Conservation (phyloP, 306 rosid species). For the Vachellia collinsii region DNA sequence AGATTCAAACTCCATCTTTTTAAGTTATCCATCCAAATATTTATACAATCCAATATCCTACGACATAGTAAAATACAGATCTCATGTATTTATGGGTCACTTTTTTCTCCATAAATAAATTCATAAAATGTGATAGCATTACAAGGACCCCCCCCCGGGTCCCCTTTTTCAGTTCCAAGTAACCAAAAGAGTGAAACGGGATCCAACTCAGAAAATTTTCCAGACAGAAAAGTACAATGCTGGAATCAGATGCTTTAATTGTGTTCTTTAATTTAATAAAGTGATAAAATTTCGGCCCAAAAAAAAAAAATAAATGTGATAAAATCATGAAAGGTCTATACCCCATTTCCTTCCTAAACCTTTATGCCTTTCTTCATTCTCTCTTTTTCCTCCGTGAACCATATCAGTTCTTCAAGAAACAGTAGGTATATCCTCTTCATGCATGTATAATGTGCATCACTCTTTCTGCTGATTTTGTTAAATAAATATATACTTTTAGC, state of each 20-base stretch:
- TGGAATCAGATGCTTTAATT: constrained; percentile 27
- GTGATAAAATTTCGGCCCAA: not conserved
- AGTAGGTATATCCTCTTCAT: not conserved
- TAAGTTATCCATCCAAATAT: too few relatives aligned
- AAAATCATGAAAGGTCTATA: too few relatives aligned
- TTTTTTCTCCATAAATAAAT: too few relatives aligned
- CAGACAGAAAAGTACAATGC: not conserved
- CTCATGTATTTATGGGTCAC: too few relatives aligned
- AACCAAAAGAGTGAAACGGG: too few relatives aligned
- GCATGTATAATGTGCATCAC: not conserved
- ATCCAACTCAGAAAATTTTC: not conserved
- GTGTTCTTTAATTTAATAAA: not conserved
- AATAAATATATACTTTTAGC: not conserved
- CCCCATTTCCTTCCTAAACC: not conserved
- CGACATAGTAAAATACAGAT: too few relatives aligned
- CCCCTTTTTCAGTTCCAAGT: too few relatives aligned
- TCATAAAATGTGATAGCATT: too few relatives aligned
- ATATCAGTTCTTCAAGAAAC: not conserved
- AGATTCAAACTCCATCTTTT: too few relatives aligned
- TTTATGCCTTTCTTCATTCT: not conserved
- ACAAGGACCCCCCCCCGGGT: too few relatives aligned
- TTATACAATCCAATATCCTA: too few relatives aligned
- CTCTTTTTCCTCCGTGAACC: not conserved
- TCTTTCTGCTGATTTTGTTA: not conserved
- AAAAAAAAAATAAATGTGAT: too few relatives aligned